phyloP scores from a whole-genome alignment of 2,329 filamentous ascomycete species.

The Blastomyces gilchristii region DNA sequence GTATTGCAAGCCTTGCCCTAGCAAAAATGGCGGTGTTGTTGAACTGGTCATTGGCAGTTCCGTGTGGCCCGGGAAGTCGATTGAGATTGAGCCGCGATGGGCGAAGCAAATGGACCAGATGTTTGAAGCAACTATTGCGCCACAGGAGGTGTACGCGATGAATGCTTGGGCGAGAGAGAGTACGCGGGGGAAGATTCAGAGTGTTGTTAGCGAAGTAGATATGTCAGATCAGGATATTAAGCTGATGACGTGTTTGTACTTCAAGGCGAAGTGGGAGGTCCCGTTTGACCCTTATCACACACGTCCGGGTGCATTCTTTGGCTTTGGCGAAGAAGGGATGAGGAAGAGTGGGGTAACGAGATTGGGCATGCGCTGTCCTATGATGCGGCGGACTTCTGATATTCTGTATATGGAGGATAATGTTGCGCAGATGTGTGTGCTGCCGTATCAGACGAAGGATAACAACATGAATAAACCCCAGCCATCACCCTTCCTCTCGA shows the following conservation, averaged over 20 bases:
- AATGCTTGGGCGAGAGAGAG: constrained; percentile 6
- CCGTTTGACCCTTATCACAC: constrained; percentile 5
- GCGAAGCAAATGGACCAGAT: not conserved
- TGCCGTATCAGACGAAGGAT: constrained; percentile 5
- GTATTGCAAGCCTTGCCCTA: constrained; percentile 4
- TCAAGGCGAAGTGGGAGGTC: constrained; percentile 8
- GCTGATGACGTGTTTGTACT: constrained; percentile 9
- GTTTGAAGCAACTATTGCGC: constrained; percentile 6
- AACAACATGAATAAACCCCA: not conserved
- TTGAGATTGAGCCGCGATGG: constrained; percentile 3
- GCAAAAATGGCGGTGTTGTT: not conserved
- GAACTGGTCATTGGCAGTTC: constrained; percentile 6
- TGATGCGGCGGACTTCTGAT: constrained; percentile 7
- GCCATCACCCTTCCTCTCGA: not conserved
- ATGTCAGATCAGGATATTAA: not conserved
- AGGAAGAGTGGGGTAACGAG: not conserved
- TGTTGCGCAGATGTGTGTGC: constrained; percentile 9
- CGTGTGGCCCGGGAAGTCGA: not conserved
- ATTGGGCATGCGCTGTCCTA: not conserved
- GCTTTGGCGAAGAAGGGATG: not conserved
- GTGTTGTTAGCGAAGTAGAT: not conserved
- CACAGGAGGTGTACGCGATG: not conserved
- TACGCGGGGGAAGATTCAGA: constrained; percentile 6
- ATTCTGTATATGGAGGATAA: constrained; percentile 7
- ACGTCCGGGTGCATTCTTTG: not conserved